phyloP scores from a whole-genome alignment of 441 rosid genomes.

The Euphorbia neoarborescens region DNA sequence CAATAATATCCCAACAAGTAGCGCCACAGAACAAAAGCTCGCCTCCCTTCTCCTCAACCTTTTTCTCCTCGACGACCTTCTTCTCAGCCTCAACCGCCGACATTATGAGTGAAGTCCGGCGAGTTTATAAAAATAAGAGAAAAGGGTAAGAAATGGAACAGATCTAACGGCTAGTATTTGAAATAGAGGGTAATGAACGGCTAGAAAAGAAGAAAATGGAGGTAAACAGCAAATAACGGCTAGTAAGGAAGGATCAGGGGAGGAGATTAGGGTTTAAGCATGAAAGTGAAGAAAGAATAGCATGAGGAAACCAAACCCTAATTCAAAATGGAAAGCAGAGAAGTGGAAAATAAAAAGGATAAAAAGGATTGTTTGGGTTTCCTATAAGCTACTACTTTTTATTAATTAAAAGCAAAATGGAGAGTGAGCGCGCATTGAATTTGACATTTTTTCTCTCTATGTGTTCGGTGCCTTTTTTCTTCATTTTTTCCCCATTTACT shows the following conservation, averaged over 20 bases:
- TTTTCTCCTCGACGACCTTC: conserved; percentile 45
- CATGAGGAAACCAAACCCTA: conserved; percentile 45
- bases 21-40: conserved; percentile 88
- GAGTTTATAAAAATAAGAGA: not conserved
- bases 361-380: conserved; percentile 28
- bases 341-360: not conserved
- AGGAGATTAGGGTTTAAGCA: conserved; percentile 21
- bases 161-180: conserved; percentile 50
- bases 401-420: conserved; percentile 4
- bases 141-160: conserved; percentile 6
- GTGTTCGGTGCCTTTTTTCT: not conserved
- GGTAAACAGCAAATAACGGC: conserved; percentile 59
- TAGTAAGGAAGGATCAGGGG: conserved; percentile 26
- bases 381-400: conserved; percentile 25
- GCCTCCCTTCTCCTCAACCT: conserved; percentile 62
- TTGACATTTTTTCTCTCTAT: conserved; percentile 9
- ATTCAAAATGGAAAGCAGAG: conserved; percentile 25
- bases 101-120: conserved; percentile 33
- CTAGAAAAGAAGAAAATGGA: conserved; percentile 40
- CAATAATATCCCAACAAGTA: conserved; percentile 69
- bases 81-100: conserved; percentile 43
- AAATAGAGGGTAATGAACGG: conserved; percentile 26
- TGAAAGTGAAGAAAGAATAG: conserved; percentile 7
- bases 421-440: not conserved
- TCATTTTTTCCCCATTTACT: not conserved